phyloP scores from a whole-genome alignment of 2,329 filamentous ascomycete genomes.

The Talaromyces albobiverticillius region DNA sequence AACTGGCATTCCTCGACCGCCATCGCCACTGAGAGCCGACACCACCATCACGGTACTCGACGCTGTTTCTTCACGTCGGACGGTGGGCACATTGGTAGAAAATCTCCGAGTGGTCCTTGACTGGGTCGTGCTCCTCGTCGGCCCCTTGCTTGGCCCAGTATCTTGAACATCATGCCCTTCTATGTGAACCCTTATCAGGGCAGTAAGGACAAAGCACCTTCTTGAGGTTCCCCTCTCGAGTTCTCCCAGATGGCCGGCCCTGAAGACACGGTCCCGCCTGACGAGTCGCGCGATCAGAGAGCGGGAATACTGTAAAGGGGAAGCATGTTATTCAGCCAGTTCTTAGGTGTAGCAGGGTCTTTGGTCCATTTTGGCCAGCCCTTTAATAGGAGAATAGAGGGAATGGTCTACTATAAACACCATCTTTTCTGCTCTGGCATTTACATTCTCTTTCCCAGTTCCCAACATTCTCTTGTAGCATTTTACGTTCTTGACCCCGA shows the following conservation, averaged over 20 bases:
- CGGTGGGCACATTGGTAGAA: constrained; percentile 24
- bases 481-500: constrained; percentile 36
- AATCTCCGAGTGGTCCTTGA: constrained; percentile 35
- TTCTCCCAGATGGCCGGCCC: constrained; percentile 30
- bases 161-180: constrained; percentile 31
- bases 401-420: constrained; percentile 41
- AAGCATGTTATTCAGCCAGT: constrained; percentile 26
- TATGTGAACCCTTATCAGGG: constrained; percentile 37
- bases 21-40: constrained; percentile 29
- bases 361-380: constrained; percentile 28
- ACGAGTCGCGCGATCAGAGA: constrained; percentile 23
- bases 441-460: constrained; percentile 42
- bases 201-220: constrained; percentile 30
- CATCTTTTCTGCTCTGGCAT: constrained; percentile 35
- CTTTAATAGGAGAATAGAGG: constrained; percentile 24
- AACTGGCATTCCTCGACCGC: constrained; percentile 31
- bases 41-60: constrained; percentile 24
- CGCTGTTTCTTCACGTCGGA: neutral
- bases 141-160: constrained; percentile 35
- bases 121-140: constrained; percentile 32
- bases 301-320: constrained; percentile 36
- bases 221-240: constrained; percentile 28
- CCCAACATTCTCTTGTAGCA: constrained; percentile 42
- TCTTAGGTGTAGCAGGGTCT: constrained; percentile 34
- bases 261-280: constrained; percentile 27